Conservation (phyloP, 306 rosid species). For the Luffa aegyptiaca region DNA sequence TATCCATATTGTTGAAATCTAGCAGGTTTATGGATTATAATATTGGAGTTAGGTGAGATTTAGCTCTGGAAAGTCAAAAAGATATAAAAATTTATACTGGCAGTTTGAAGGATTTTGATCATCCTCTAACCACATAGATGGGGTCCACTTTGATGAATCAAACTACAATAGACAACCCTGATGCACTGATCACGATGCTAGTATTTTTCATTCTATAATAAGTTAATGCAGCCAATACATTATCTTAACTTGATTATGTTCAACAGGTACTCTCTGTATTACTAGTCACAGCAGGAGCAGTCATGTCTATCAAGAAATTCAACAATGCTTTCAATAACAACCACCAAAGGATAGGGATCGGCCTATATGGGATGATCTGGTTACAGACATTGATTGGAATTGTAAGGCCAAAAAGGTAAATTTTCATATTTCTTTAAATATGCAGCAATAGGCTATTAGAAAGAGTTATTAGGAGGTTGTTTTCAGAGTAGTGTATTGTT, state of each 20-base stretch:
- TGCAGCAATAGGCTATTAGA: neutral
- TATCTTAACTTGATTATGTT: slow-evolving; percentile 10
- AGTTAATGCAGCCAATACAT: neutral
- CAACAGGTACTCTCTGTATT: slow-evolving; percentile 53
- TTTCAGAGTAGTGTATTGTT: neutral
- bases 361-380: slow-evolving; percentile 72
- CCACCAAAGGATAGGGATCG: slow-evolving; percentile 83
- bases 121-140: neutral
- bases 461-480: neutral
- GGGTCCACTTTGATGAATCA: neutral
- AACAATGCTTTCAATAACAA: slow-evolving; percentile 72
- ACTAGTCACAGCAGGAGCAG: slow-evolving; percentile 72
- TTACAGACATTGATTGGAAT: slow-evolving; percentile 57
- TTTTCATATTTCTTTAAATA: neutral
- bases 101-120: neutral
- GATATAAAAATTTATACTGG: neutral
- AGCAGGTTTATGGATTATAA: slow-evolving; percentile 23
- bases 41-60: slow-evolving; percentile 20
- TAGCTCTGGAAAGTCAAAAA: neutral
- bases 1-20: slow-evolving; percentile 11
- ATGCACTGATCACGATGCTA: neutral
- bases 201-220: neutral
- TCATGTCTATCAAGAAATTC: slow-evolving; percentile 77
- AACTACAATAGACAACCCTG: neutral
- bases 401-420: slow-evolving; percentile 58